Base-by-base conservation (phyloP, 768 basidiomycete genomes). In the Lactarius sanguifluus region DNA sequence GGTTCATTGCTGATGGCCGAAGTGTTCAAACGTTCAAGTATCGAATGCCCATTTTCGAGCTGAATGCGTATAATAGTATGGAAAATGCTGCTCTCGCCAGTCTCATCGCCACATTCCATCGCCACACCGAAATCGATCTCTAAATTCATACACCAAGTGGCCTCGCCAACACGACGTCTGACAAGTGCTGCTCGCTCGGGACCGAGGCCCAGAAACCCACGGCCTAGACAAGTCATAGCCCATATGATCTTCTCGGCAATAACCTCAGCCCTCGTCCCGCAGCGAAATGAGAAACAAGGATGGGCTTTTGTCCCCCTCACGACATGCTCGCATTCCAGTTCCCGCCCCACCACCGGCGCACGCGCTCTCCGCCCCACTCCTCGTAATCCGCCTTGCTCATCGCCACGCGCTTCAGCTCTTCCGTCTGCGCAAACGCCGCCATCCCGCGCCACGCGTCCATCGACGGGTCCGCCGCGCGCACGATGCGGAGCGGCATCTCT, bases 401-500 rank as follows among this genome's bases (percentile, higher is more conserved):
- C 2, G 84, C 81, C 1, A 86, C 83, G 38, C 73, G 75, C 55
- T 71, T 57, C 71, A 90, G 88, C 65, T 81, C 85, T 0, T 79
- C 77, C n/a, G 84, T 84, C 69, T 75, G 76, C 45, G 86, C 85
- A 72, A 90, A 90, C 59, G 82, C 82, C 16, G 92, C 91, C 94
- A 99, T 96, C 8, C 97, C 97, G 50, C 84, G 82, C 96, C 96
- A 99, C 18, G 95, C 90, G 71, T 96, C 94, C 67, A 87, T 70
- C 15, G 77, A 69, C 1, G 91, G 86, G 73, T 97, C 87, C 2
- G 72, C 77, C 1, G 95, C 91, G 1, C 81, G 78, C 40, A 78
- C 75, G 52, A 95, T 83, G 55, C 81, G 75, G 25, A 99, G 82
- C 6, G 84, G 80, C 78, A 91, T 90, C 64, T 89, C 90, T 16